phyloP scores from a whole-genome alignment of 2,329 filamentous ascomycete genomes.

The Purpureocillium lavendulum region DNA sequence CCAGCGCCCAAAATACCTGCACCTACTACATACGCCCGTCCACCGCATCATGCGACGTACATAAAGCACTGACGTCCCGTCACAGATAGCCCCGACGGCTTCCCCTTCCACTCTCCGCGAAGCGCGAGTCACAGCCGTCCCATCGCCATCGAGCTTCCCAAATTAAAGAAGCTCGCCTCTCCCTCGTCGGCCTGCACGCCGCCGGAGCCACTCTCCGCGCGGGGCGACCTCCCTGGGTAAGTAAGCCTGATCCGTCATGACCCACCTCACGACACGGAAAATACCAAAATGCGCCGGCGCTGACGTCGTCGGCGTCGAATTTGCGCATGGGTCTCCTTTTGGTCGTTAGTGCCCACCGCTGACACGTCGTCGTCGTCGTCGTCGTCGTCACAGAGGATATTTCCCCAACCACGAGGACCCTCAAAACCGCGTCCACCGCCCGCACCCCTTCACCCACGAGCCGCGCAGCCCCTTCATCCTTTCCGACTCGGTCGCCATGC shows the following conservation, averaged over 20 bases:
- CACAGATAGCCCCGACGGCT: slow-evolving; percentile 4
- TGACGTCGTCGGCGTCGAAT: neutral
- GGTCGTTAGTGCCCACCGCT: too few species aligned
- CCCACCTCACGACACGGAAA: neutral
- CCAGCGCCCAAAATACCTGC: too few species aligned
- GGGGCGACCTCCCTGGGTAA: slow-evolving; percentile 52
- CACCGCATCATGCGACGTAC: too few species aligned
- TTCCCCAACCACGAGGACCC: slow-evolving; percentile 53
- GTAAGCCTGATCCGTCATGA: slow-evolving; percentile 10
- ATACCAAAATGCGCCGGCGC: neutral
- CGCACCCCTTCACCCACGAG: slow-evolving; percentile 43
- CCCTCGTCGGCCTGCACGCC: slow-evolving; percentile 31
- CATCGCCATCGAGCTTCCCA: slow-evolving; percentile 45
- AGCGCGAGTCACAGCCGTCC: slow-evolving; percentile 29
- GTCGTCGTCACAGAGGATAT: slow-evolving; percentile 37
- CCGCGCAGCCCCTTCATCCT: slow-evolving; percentile 26
- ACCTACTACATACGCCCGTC: too few species aligned
- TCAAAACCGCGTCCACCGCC: slow-evolving; percentile 32
- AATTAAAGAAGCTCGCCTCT: slow-evolving; percentile 28
- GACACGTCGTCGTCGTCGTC: too few species aligned
- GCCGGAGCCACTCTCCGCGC: slow-evolving; percentile 43
- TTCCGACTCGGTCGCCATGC: slow-evolving; percentile 18
- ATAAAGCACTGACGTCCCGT: neutral
- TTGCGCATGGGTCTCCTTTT: neutral
- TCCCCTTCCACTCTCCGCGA: slow-evolving; percentile 8